A percentile compares a stretch with the other conserved stretches of the same genome.
phyloP scores from a whole-genome alignment of 768 basidiomycete genomes.

The Boletus coccyginus region DNA sequence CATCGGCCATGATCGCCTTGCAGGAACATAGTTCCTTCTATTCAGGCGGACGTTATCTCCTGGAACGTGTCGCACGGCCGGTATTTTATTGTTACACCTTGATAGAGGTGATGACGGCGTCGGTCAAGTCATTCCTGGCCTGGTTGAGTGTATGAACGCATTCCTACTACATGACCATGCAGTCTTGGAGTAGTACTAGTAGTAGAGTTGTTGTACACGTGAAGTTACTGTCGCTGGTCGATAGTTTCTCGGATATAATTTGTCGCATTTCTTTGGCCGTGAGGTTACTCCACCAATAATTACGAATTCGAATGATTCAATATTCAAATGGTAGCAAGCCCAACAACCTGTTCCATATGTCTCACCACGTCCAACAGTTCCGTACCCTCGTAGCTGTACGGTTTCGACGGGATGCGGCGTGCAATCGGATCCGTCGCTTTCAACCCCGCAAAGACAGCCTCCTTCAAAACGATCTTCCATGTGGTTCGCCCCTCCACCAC shows the following conservation, averaged over 20 bases:
- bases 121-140: background rate
- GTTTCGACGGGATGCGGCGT: constrained; percentile 4
- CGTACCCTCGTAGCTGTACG: constrained; percentile 13
- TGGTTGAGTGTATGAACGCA: background rate
- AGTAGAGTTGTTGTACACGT: background rate
- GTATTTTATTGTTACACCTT: background rate
- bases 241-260: background rate
- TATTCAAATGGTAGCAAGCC: background rate
- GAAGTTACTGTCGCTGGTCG: background rate
- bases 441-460: constrained; percentile 7
- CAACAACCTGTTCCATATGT: constrained; percentile 11
- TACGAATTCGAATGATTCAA: too few relatives aligned
- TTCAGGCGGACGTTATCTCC: background rate
- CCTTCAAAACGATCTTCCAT: constrained; percentile 17
- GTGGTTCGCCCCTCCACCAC: constrained; percentile 7
- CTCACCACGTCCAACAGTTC: constrained; percentile 16
- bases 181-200: background rate
- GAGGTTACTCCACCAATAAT: too few relatives aligned
- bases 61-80: constrained; percentile 24
- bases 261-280: too few relatives aligned
- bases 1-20: constrained; percentile 57
- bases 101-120: background rate
- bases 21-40: constrained; percentile 34
- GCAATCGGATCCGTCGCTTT: constrained; percentile 11
- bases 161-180: background rate